Percentiles rank a stretch among this genome's conserved stretches.
Evolutionary conservation across 1,139 yeast genomes (phyloP).

Genomic region (Zygosaccharomyces pseudobailii): DNA sequence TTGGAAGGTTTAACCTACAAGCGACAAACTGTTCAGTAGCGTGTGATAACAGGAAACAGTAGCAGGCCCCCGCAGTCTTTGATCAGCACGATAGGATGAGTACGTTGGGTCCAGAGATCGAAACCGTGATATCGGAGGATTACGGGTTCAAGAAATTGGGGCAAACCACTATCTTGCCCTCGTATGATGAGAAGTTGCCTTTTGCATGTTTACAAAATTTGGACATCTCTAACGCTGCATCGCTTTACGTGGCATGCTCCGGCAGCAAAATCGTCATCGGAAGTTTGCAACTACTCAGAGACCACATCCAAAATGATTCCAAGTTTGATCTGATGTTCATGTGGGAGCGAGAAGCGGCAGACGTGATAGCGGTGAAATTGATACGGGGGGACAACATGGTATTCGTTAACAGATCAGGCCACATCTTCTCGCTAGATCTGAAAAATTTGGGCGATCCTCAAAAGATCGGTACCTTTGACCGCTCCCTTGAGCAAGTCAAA

Average conservation of each 20-base stretch:
- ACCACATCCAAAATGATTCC: constrained; percentile 13
- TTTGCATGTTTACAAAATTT: constrained; percentile 27
- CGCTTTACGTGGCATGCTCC: constrained; percentile 33
- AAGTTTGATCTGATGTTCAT: constrained; percentile 11
- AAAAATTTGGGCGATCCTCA: constrained; percentile 4
- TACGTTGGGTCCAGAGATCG: constrained; percentile 21
- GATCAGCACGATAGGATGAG: constrained; percentile 13
- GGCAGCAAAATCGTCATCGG: constrained; percentile 30
- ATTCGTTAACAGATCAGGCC: constrained; percentile 14
- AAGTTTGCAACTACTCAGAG: constrained; percentile 27
- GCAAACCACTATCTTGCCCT: constrained; percentile 29
- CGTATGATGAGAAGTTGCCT: constrained; percentile 33
- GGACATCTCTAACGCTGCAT: constrained; percentile 19
- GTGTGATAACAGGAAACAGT: too few relatives aligned
- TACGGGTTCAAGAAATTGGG: constrained; percentile 39
- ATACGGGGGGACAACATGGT: constrained; percentile 7
- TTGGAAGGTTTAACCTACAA: neutral
- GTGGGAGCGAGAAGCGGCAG: constrained; percentile 14
- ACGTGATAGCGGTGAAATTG: constrained; percentile 20
- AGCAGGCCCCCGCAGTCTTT: neutral
- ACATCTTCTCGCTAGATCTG: constrained; percentile 9
- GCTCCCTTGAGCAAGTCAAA: constrained; percentile 3
- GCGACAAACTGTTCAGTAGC: too few relatives aligned
- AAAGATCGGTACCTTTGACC: constrained; percentile 3
- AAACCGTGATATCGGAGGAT: constrained; percentile 33